Percentiles rank a stretch among this genome's conserved stretches.
Conservation (phyloP, 225 moss, liverwort and hornwort species). For the Ulota crispa region DNA sequence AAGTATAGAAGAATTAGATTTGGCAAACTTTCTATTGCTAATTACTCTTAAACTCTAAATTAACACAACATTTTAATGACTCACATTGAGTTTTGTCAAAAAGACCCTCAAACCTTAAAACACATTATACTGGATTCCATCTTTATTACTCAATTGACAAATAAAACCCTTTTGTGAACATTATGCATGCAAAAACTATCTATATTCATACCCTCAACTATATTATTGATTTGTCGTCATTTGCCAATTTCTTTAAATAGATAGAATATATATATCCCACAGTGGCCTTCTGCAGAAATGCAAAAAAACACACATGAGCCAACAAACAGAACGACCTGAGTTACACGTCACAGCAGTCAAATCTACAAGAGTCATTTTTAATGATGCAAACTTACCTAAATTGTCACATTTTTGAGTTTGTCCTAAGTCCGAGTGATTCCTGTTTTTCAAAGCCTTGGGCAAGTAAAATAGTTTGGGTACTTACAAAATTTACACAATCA, state of each 20-base stretch:
- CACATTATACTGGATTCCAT: no score
- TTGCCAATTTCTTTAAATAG: background rate
- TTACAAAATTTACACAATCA: slow-evolving; percentile 33
- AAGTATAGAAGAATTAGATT: no score
- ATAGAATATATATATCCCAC: background rate
- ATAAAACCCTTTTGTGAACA: no score
- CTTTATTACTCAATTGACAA: no score
- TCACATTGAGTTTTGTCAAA: no score
- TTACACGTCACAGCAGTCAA: background rate
- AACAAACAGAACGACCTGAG: background rate
- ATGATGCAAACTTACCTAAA: slow-evolving; percentile 55
- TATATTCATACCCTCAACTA: no score
- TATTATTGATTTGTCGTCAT: no score
- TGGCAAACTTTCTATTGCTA: no score
- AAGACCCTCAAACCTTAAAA: no score
- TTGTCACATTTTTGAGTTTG: slow-evolving; percentile 81
- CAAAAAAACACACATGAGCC: background rate
- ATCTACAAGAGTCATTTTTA: background rate
- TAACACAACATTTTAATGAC: no score
- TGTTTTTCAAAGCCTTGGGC: slow-evolving; percentile 77
- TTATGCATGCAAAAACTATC: no score
- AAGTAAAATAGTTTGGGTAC: slow-evolving; percentile 88
- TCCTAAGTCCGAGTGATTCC: slow-evolving; percentile 70
- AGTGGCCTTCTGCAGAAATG: background rate
- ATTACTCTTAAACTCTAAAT: no score